These are phyloP conservation scores for Cyberlindnera petersonii DNA, from an alignment of 805 yeast genomes.

Conservation along the genomic window DNA sequence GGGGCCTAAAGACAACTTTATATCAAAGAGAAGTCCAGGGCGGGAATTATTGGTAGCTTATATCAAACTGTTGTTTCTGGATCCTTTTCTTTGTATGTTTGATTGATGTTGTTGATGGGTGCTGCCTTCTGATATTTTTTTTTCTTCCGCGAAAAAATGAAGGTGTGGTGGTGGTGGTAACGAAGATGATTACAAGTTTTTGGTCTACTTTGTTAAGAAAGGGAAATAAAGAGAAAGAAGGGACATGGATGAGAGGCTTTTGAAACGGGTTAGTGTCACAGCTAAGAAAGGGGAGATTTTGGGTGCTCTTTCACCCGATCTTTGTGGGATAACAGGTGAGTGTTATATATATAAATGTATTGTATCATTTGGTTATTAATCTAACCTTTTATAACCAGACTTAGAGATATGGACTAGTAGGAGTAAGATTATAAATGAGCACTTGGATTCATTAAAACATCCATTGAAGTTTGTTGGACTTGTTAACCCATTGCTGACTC, in stretches of 20 bases:
- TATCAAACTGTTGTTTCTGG: no score
- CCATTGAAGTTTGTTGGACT: conserved; percentile 15
- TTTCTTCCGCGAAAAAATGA: no score
- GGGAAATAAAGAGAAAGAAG: not conserved
- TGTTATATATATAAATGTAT: no score
- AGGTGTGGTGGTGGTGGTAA: not conserved
- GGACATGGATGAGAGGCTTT: conserved; percentile 16
- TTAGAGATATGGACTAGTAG: conserved; percentile 26
- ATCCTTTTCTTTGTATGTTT: no score
- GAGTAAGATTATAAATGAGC: conserved; percentile 25
- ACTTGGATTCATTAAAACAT: conserved; percentile 10
- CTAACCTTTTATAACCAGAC: conserved; percentile 12
- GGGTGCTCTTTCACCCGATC: not conserved
- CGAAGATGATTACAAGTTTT: not conserved
- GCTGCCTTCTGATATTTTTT: no score
- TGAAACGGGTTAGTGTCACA: conserved; percentile 10
- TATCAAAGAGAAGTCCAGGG: no score
- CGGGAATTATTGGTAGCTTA: no score
- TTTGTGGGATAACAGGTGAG: conserved; percentile 6
- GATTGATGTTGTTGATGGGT: no score
- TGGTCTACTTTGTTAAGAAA: not conserved
- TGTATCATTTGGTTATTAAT: no score
- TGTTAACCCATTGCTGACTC: conserved; percentile 22
- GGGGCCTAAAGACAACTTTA: no score
- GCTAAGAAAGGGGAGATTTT: not conserved